These are phyloP conservation scores for Tylopilus sp. DNA, from an alignment of 768 basidiomycete species.

Conservation along the genomic window DNA sequence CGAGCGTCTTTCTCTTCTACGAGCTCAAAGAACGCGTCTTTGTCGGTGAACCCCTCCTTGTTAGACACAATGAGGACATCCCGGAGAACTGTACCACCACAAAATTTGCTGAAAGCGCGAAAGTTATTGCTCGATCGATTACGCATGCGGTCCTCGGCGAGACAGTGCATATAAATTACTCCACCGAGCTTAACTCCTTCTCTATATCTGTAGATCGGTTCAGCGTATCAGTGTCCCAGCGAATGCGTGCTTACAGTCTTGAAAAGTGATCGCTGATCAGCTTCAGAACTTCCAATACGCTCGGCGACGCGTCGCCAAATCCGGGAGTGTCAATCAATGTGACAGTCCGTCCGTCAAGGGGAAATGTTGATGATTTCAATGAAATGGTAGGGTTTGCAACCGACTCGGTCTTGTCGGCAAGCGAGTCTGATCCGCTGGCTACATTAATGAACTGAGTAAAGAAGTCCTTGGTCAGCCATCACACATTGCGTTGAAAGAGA, in stretches of 20 bases:
- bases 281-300: constrained; percentile 43
- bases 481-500: not conserved
- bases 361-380: constrained; percentile 42
- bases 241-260: constrained; percentile 16
- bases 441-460: constrained; percentile 45
- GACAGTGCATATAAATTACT: constrained; percentile 50
- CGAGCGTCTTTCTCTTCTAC: constrained; percentile 45
- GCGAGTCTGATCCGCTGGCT: constrained; percentile 44
- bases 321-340: constrained; percentile 58
- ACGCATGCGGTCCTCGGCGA: constrained; percentile 41
- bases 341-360: constrained; percentile 40
- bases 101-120: constrained; percentile 46
- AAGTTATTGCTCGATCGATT: constrained; percentile 44
- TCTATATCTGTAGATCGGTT: constrained; percentile 11
- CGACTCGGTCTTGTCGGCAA: constrained; percentile 46
- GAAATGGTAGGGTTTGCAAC: constrained; percentile 41
- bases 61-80: constrained; percentile 48
- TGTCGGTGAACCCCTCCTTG: constrained; percentile 34
- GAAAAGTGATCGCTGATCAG: constrained; percentile 39
- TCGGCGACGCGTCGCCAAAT: constrained; percentile 48
- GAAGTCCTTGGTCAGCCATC: constrained; percentile 1
- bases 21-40: constrained; percentile 42
- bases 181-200: constrained; percentile 39
- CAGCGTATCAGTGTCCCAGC: not conserved
- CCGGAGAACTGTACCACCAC: constrained; percentile 42